A percentile compares a stretch with the other conserved stretches of the same genome.
These are phyloP conservation scores for Catunica adiposa DNA, from an alignment of 2,329 filamentous ascomycete genomes.

Conservation along the genomic window DNA sequence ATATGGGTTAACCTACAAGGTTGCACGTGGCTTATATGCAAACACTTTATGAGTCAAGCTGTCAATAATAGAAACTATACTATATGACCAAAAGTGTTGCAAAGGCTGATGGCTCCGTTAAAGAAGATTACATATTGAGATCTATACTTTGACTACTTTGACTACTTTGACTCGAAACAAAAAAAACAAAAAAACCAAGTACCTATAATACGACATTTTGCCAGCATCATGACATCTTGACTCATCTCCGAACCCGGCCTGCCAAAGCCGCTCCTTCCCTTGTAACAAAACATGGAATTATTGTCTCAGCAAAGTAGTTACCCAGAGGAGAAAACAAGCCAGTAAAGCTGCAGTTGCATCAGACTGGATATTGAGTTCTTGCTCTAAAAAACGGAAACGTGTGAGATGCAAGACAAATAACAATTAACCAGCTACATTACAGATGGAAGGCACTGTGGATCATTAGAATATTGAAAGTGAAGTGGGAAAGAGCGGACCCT, in stretches of 20 bases:
- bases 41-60: conserved; percentile 6
- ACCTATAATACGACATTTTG: background rate
- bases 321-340: background rate
- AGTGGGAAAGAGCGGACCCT: no score
- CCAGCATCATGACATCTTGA: background rate
- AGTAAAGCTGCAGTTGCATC: background rate
- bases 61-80: background rate
- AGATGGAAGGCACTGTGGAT: background rate
- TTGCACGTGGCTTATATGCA: background rate
- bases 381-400: background rate
- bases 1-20: background rate
- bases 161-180: no score
- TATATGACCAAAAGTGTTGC: no score
- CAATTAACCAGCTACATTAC: background rate
- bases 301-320: background rate
- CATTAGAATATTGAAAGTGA: no score
- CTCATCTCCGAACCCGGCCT: background rate
- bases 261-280: background rate
- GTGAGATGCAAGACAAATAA: no score
- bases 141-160: no score
- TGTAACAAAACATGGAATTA: background rate
- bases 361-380: background rate
- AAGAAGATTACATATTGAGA: no score
- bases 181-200: no score
- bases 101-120: no score